Conservation (phyloP, 495 filamentous ascomycete genomes). For the Pseudevernia furfuracea region DNA sequence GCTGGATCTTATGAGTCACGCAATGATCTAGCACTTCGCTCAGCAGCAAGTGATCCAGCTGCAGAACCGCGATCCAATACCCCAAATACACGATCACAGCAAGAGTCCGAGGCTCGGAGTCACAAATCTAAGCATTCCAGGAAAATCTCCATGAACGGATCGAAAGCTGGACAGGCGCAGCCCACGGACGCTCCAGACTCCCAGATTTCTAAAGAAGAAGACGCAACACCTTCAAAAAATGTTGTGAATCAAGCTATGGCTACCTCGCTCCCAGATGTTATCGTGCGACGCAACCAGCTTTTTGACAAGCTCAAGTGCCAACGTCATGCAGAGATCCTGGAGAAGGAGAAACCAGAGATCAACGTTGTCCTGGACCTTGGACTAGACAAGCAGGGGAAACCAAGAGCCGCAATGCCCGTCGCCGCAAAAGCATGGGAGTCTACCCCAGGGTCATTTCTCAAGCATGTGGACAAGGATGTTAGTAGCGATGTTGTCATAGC, state of each 20-base stretch:
- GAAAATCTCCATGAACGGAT: background rate
- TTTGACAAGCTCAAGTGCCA: conserved; percentile 84
- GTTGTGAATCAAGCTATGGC: conserved; percentile 52
- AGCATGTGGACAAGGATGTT: conserved; percentile 46
- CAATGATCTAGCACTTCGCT: conserved; percentile 18
- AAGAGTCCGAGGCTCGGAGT: background rate
- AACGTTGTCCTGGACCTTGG: conserved; percentile 45
- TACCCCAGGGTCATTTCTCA: conserved; percentile 46
- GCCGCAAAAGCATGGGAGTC: conserved; percentile 47
- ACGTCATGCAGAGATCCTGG: conserved; percentile 61
- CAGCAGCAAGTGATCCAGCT: conserved; percentile 17
- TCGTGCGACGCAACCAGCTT: conserved; percentile 72
- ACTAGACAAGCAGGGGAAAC: conserved; percentile 34
- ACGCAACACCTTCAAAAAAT: conserved; percentile 3
- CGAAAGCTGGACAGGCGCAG: background rate
- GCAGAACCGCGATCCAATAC: conserved; percentile 20
- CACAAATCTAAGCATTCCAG: background rate
- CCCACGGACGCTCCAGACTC: background rate
- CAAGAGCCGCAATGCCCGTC: conserved; percentile 31
- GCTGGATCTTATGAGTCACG: conserved; percentile 19
- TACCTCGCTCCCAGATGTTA: conserved; percentile 72
- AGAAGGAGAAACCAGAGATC: conserved; percentile 41
- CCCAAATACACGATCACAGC: conserved; percentile 3
- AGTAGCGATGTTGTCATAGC: conserved; percentile 60
- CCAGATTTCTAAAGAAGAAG: conserved; percentile 3